phyloP scores from a whole-genome alignment of 1,284 basidiomycete species.

The Melampsora abietis-canadensis region DNA sequence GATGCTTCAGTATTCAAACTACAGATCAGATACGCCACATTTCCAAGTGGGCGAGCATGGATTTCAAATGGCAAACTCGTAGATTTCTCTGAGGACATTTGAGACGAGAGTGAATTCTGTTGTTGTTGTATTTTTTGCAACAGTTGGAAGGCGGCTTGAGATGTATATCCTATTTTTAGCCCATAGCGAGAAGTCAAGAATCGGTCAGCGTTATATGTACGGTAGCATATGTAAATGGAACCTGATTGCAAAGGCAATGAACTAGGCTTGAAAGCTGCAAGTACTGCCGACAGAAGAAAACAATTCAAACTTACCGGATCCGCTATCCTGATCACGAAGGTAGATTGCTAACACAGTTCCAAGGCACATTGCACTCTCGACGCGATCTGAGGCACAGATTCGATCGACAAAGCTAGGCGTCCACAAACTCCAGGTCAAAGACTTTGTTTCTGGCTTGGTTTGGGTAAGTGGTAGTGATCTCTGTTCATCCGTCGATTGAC shows the following conservation, averaged over 20 bases:
- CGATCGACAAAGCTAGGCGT: conserved; percentile 66
- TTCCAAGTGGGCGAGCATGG: conserved; percentile 83
- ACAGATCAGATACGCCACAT: conserved; percentile 91
- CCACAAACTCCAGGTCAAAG: conserved; percentile 81
- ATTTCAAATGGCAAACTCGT: conserved; percentile 57
- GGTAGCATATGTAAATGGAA: not conserved
- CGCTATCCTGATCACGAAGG: conserved; percentile 64
- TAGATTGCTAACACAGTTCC: conserved; percentile 83
- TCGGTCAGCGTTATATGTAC: no score
- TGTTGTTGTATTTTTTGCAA: not conserved
- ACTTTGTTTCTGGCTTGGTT: conserved; percentile 40
- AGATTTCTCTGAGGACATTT: no score
- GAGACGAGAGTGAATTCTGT: no score
- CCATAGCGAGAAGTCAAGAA: not conserved
- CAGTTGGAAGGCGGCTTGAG: conserved; percentile 66
- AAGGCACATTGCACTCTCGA: conserved; percentile 77
- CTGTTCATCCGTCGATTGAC: conserved; percentile 48
- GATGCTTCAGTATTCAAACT: conserved; percentile 68
- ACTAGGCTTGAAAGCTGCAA: conserved; percentile 37
- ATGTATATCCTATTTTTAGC: conserved; percentile 65
- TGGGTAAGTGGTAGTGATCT: not conserved
- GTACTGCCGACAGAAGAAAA: conserved; percentile 49
- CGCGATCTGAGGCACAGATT: conserved; percentile 62
- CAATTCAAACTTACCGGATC: conserved; percentile 17
- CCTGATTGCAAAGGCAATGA: not conserved